Evolutionary conservation across 2,329 filamentous ascomycete genomes (phyloP).

Genomic region (Beauveria bassiana): DNA sequence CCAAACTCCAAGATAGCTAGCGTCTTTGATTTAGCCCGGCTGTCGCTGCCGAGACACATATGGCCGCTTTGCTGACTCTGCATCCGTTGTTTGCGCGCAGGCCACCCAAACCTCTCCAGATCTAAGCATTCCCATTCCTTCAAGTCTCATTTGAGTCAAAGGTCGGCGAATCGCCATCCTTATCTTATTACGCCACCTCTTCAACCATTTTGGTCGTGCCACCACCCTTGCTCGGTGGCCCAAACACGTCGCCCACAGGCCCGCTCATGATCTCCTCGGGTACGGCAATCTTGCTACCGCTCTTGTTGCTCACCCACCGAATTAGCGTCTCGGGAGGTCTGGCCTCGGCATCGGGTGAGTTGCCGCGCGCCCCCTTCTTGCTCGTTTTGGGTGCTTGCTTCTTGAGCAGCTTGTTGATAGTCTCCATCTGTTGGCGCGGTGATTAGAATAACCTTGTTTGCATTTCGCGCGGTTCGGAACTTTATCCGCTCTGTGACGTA

Average conservation of each 20-base stretch:
- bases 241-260: conserved; percentile 54
- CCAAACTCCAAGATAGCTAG: background rate
- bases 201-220: conserved; percentile 44
- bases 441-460: background rate
- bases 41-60: background rate
- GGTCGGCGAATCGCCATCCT: too few relatives aligned
- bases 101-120: background rate
- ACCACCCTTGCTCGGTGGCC: conserved; percentile 17
- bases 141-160: too few relatives aligned
- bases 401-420: conserved; percentile 82
- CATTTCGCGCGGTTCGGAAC: background rate
- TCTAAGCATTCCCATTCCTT: too few relatives aligned
- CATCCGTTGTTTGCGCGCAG: background rate
- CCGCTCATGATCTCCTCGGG: conserved; percentile 60
- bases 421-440: conserved; percentile 60
- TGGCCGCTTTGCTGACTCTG: background rate
- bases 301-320: conserved; percentile 62
- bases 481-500: conserved; percentile 20
- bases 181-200: conserved; percentile 37
- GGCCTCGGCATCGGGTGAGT: conserved; percentile 37
- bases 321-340: conserved; percentile 55
- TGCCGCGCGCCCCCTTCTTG: conserved; percentile 44
- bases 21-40: too few relatives aligned
- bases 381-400: conserved; percentile 75
- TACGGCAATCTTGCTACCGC: conserved; percentile 55